Evolutionary conservation across 2,329 filamentous ascomycete species (phyloP).

Genomic region (Trichoderma brevicompactum): DNA sequence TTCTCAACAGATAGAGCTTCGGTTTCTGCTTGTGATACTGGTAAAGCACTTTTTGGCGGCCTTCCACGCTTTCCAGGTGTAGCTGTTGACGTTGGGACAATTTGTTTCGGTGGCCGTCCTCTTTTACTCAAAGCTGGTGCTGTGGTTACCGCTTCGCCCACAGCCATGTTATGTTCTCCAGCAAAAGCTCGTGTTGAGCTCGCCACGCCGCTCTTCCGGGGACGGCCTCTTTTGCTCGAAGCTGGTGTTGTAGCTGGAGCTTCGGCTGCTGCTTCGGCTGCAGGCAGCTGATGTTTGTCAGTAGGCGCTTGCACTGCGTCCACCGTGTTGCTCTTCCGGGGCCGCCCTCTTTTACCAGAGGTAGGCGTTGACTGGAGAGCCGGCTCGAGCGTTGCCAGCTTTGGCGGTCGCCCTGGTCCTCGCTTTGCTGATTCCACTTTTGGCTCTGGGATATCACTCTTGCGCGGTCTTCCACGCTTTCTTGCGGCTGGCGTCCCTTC

Average conservation of each 20-base stretch:
- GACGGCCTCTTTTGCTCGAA: conserved; percentile 2
- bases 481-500: not conserved
- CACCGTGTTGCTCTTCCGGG: not conserved
- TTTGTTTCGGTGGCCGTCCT: not conserved
- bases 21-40: not conserved
- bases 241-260: not conserved
- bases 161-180: not conserved
- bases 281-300: not conserved
- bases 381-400: not conserved
- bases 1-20: not conserved
- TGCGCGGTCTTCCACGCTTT: conserved; percentile 7
- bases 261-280: not conserved
- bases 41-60: not conserved
- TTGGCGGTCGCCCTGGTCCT: conserved; percentile 13
- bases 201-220: not conserved
- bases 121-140: not conserved
- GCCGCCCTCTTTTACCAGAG: not conserved
- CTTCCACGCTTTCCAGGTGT: not conserved
- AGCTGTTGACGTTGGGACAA: not conserved
- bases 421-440: not conserved
- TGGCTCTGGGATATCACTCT: not conserved
- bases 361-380: not conserved
- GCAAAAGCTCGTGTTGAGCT: not conserved
- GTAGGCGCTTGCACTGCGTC: not conserved
- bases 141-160: not conserved